Conservation (phyloP, 805 yeast species). For the Saturnispora sekii region DNA sequence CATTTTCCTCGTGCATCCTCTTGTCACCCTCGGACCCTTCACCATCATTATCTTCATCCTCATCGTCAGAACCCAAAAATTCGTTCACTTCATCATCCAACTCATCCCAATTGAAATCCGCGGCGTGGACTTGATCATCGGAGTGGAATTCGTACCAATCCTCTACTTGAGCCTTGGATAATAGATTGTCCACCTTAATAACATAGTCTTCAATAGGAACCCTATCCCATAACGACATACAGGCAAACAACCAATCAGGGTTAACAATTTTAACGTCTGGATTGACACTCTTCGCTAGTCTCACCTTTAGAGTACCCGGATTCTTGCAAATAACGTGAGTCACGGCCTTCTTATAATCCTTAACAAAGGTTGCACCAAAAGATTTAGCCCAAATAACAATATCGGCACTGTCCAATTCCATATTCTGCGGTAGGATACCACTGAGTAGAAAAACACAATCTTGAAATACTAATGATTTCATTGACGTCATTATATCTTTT, state of each 20-base stretch:
- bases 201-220: constrained; percentile 53
- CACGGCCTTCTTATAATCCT: constrained; percentile 59
- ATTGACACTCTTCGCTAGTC: constrained; percentile 58
- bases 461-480: constrained; percentile 59
- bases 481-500: constrained; percentile 57
- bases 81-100: constrained; percentile 50
- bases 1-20: constrained; percentile 14
- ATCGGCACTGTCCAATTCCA: constrained; percentile 63
- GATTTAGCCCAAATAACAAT: constrained; percentile 87
- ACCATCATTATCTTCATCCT: constrained; percentile 21
- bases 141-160: constrained; percentile 30
- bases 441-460: constrained; percentile 70
- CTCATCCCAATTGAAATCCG: constrained; percentile 40
- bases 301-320: constrained; percentile 75
- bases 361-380: constrained; percentile 80
- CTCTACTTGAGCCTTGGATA: constrained; percentile 37
- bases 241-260: constrained; percentile 87
- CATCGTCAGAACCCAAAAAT: constrained; percentile 38
- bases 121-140: constrained; percentile 33
- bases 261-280: constrained; percentile 66
- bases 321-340: constrained; percentile 85
- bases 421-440: constrained; percentile 84
- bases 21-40: constrained; percentile 15
- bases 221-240: constrained; percentile 69
- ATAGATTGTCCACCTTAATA: constrained; percentile 40